Evolutionary conservation across 257 asterid genomes (phyloP), one percentile per base, ranked within the genome.

Genomic region (Penstemon eatonii): DNA sequence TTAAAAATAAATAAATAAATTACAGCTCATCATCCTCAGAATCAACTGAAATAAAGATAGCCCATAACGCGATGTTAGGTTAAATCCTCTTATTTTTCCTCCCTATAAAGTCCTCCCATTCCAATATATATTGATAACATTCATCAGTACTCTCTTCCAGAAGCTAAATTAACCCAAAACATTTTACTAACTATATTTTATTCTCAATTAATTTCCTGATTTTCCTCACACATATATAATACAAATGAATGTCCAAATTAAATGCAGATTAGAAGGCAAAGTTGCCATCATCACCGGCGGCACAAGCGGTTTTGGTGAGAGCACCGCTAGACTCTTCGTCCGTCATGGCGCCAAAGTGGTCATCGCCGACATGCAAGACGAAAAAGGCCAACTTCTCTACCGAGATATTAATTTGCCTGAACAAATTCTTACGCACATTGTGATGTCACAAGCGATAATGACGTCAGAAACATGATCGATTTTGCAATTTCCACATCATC

Each of bases 251-350:
- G 33, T 25, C 33, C 33, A 25, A 25, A 25, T 25, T 25, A 6
- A 63, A 13, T 70, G 77, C 73, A 87, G 89, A 58, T 68, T 90
- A 61, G 88, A 84, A 66, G 95, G 96, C 19, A 90, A 90, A 69
- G 96, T 90, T 0, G 97, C 95, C 18, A 76, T 88, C 41, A 72
- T 90, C 56, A 90, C 97, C 50, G 97, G 97, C 50, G 97, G 96
- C 10, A 92, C 97, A 5, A 86, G 96, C 73, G 96, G 97, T 11
- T 83, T 90, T 45, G 97, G 97, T 2, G 97, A 84, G 80, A 74
- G 85, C 74, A 80, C 97, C 6, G 94, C 73, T 4, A 53, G 90
- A 51, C 86, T 88, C 3, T 90, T 88, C 73, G 66, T 52, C 8
- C 69, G 61, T 25, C 84, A 90, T 61, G 97, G 96, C n/a, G 97